A percentile compares a stretch with the other conserved stretches of the same genome.
These are phyloP conservation scores for Cornus suecica DNA, from an alignment of 148 eudicot genomes.

Conservation along the genomic window DNA sequence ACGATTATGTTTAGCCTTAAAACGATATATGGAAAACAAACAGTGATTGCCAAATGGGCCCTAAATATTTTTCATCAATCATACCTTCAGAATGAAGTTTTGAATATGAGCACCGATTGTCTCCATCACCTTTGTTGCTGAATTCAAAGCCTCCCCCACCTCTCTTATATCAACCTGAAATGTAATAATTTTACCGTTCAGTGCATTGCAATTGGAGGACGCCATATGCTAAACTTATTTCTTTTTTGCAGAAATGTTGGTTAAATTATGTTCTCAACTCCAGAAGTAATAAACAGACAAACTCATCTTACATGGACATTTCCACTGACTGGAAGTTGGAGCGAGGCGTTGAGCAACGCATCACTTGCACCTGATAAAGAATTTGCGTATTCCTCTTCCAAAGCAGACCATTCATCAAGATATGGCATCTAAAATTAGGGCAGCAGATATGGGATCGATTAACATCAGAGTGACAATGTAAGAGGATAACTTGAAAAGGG, in stretches of 20 bases:
- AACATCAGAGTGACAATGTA: conserved; percentile 2
- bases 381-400: conserved; percentile 58
- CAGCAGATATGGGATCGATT: background rate
- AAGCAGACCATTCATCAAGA: conserved; percentile 68
- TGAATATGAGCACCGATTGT: conserved; percentile 44
- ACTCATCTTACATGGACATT: conserved; percentile 52
- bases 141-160: conserved; percentile 49
- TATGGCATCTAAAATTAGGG: conserved; percentile 47
- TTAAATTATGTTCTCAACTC: background rate
- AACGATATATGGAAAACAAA: no score
- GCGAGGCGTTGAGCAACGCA: conserved; percentile 52
- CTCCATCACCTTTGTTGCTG: conserved; percentile 55
- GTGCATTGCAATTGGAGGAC: conserved; percentile 6
- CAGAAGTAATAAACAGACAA: background rate
- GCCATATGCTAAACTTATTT: background rate
- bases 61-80: conserved; percentile 7
- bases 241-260: background rate
- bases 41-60: no score
- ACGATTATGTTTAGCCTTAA: no score
- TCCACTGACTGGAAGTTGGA: conserved; percentile 64
- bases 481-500: background rate
- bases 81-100: conserved; percentile 52
- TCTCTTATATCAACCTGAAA: conserved; percentile 52
- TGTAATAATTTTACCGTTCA: conserved; percentile 13
- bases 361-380: conserved; percentile 46